Evolutionary conservation across 257 asterid genomes (phyloP), one percentile per base, ranked within the genome.

Genomic region (Nicotiana paniculata): DNA sequence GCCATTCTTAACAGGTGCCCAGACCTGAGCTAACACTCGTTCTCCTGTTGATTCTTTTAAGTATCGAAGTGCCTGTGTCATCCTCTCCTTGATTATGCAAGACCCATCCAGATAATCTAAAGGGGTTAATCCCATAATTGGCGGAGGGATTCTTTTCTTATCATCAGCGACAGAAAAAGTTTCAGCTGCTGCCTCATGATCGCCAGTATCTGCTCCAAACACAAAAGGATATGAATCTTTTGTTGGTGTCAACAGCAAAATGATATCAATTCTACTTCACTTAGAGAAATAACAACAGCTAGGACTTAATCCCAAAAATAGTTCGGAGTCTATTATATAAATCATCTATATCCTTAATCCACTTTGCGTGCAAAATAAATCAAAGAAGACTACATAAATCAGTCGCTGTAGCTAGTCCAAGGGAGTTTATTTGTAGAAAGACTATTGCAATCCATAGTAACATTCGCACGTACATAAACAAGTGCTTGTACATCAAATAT

Each of bases 1-100:
- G 15, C 97, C 93, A 81, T 84, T 88, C 87, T 90, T 95, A 63
- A 95, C 96, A 17, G 98, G 99, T 5, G 98, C 98, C 98, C 99
- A 95, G 33, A 95, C 90, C 89, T 95, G 99, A 81, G 98, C 99
- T 84, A 95, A 86, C 66, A 95, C 91, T 82, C 91, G 97, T 82
- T 92, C 94, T 84, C 90, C 93, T 0, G 97, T 88, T 78, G 89
- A 90, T 48, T 91, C 98, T 84, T 93, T 95, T 84, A 95, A 92
- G 93, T 88, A 86, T 48, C 99, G 90, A 84, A 95, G 97, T 37
- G 99, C 99, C 88, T 89, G 98, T 2, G 93, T 85, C 98, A 95
- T 90, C 84, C 93, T 90, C 88, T 95, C 97, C 88, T 95, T 95
- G 83, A 95, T 95, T 81, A 90, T 85, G 81, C 92, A 95, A 72